These are phyloP conservation scores for Aspergillus chevalieri DNA, from an alignment of 2,329 filamentous ascomycete genomes.

Conservation along the genomic window DNA sequence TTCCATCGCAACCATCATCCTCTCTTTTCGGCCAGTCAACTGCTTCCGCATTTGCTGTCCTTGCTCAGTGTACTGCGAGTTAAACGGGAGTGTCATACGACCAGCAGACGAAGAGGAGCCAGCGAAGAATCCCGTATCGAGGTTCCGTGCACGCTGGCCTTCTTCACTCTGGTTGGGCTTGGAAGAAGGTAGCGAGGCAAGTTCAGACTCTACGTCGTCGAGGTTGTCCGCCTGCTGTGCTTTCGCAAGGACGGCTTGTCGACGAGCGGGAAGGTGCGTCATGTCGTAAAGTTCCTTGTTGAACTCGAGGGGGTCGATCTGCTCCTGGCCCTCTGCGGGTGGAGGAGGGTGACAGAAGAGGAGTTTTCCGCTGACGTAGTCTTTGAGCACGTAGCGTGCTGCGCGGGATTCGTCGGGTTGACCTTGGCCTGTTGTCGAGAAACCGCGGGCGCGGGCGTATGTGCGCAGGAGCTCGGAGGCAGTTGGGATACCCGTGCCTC, in stretches of 20 bases:
- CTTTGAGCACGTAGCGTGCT: conserved; percentile 83
- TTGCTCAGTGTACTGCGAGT: conserved; percentile 80
- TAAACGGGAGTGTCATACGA: conserved; percentile 75
- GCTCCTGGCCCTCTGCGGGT: conserved; percentile 17
- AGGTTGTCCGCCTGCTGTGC: conserved; percentile 34
- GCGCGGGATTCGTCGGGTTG: conserved; percentile 91
- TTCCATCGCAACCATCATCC: conserved; percentile 71
- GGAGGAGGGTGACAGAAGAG: conserved; percentile 88
- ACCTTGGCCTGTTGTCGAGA: conserved; percentile 80
- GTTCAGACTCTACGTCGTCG: conserved; percentile 22
- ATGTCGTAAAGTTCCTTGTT: conserved; percentile 85
- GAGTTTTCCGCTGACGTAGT: conserved; percentile 95
- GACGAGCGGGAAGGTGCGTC: conserved; percentile 72
- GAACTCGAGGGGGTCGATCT: conserved; percentile 68
- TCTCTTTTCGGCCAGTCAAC: conserved; percentile 75
- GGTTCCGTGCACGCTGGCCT: conserved; percentile 66
- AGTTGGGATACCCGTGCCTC: conserved; percentile 80
- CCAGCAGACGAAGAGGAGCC: conserved; percentile 53
- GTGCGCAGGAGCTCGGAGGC: conserved; percentile 77
- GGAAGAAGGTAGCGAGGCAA: conserved; percentile 7
- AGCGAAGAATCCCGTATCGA: conserved; percentile 88
- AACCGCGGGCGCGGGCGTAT: conserved; percentile 84
- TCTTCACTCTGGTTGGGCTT: conserved; percentile 41
- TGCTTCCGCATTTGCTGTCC: conserved; percentile 66
- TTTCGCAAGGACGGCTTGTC: conserved; percentile 54